Evolutionary conservation across 805 yeast genomes (phyloP).

Genomic region (Saccharomycopsis oosterbeekiorum): DNA sequence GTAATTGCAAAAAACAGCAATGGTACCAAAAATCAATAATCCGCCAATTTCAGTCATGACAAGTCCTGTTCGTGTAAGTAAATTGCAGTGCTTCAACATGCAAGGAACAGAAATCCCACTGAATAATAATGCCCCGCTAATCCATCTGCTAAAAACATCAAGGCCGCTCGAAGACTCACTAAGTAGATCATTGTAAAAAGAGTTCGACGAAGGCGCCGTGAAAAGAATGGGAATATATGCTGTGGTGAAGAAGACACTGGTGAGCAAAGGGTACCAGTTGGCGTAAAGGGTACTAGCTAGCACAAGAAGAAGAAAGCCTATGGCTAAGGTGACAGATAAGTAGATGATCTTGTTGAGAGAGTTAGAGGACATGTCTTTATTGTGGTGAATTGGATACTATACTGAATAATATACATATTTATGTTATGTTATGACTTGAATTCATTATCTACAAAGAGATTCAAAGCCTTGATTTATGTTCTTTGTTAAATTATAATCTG

Average conservation of each 20-base stretch:
- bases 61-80: not conserved
- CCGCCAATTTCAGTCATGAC: not conserved
- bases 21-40: not conserved
- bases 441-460: too few species aligned
- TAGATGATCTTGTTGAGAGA: not conserved
- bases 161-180: not conserved
- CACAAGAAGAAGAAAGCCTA: not conserved
- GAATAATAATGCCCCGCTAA: not conserved
- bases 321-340: not conserved
- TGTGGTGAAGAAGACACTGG: not conserved
- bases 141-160: not conserved
- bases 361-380: not conserved
- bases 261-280: not conserved
- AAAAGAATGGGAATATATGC: not conserved
- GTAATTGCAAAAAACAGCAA: not conserved
- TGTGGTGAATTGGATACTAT: too few species aligned
- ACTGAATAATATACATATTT: too few species aligned
- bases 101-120: not conserved
- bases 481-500: too few species aligned
- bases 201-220: not conserved
- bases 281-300: not conserved
- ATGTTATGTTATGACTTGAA: too few species aligned
- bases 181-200: not conserved
- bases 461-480: too few species aligned
- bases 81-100: not conserved